Evolutionary conservation across 805 yeast genomes (phyloP), one percentile per base, ranked within the genome.

Genomic region (Candida michaelii): DNA sequence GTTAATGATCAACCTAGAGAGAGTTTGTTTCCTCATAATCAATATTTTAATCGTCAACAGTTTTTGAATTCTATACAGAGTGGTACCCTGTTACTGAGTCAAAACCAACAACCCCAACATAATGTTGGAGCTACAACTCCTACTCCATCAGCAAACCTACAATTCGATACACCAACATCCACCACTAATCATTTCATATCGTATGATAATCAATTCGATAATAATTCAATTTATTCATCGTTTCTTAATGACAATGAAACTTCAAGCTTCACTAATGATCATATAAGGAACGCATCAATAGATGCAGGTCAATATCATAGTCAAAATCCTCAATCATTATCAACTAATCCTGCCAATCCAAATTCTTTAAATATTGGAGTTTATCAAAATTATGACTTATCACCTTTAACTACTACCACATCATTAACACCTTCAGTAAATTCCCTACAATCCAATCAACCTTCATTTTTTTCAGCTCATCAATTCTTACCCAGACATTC

Each of bases 401-500:
- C 70, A 23, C 76, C 76, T 4, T 48, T 69, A 42, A 68, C 76
- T 7, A 69, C 76, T 4, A 66, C 73, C 9, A 69, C 74, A 0
- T 67, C 73, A 3, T 58, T 65, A 33, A 65, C 74, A 0, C 74
- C 71, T 0, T 68, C 73, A 10, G 56, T 66, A 2, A 58, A 62
- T 21, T 67, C 73, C 2, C 48, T 68, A 12, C 74, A 69, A 44
- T 68, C 71, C 30, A 57, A 66, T 2, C 76, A 69, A 42, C 73
- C 69, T 5, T 67, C 73, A 3, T 70, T 67, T 44, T 66, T 69
- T 46, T 65, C 71, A 1, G 74, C 76, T 4, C 68, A 68, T 27
- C 76, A 69, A 46, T 66, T 58, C 52, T 51, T 69, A 30, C 51
- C 62, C 3, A 54, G 74, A 21, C 62, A 59, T 39, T 68, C 72